Evolutionary conservation across 2,329 filamentous ascomycete species (phyloP), one percentile per base, ranked within the genome.

Genomic region (Mycocentrospora acerina): DNA sequence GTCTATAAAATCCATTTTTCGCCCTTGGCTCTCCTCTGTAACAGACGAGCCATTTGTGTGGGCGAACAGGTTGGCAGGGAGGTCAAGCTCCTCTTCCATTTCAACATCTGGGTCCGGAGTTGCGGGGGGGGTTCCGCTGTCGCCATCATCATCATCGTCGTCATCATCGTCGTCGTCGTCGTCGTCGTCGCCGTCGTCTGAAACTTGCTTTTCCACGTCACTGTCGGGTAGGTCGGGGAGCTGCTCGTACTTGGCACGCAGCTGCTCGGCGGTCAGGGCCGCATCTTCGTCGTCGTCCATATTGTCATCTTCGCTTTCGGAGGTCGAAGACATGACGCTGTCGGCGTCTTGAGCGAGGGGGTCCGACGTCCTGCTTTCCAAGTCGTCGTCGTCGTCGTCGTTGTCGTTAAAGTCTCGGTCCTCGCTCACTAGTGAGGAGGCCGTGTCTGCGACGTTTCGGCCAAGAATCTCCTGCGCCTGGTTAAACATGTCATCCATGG

Each of bases 401-500:
- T n/a, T n/a, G 22, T 69, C 70, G 3, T 67, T 62, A 12, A 59
- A 59, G n/a, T 64, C 66, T 13, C 57, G 58, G 24, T 69, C 64
- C 57, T 71, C 60, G 48, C 65, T 68, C 15, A 69, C 53, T 15
- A 64, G 57, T 10, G 66, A 64, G 10, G 62, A 60, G 9, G 65
- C 71, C 2, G 60, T 63, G 32, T 64, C 66, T 7, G 59, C 51
- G 24, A 50, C 51, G 12, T 59, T 60, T 7, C 62, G 57, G 6
- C 60, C 64, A 3, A 66, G 46, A 27, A 64, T 67, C 41, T 64
- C 29, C 45, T 85, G 85, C 0, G 83, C 87, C 40, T 83, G 75
- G 45, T 83, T 86, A 55, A 87, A 83, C 54, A 82, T 86, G 69
- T 85, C 82, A 55, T 85, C 88, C 57, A 86, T 76, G 32, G 82